Conservation (phyloP, 2,329 filamentous ascomycete species). For the Hirsutella thompsonii region DNA sequence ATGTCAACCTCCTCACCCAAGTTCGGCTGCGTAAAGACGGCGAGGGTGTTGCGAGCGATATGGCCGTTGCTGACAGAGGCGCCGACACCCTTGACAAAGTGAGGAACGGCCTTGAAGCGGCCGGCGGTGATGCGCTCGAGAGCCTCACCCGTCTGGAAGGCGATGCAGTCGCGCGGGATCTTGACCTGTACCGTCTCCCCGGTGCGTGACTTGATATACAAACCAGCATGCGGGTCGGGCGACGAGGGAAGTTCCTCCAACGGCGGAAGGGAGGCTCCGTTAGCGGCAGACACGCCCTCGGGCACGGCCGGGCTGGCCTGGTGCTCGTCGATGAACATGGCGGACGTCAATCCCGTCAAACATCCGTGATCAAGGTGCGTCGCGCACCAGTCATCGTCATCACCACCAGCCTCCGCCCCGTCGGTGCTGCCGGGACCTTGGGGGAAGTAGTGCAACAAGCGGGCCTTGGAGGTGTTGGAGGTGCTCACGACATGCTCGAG, state of each 20-base stretch:
- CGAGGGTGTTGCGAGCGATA: slow-evolving; percentile 75
- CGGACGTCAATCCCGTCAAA: slow-evolving; percentile 82
- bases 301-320: slow-evolving; percentile 22
- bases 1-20: slow-evolving; percentile 66
- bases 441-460: slow-evolving; percentile 88
- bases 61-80: slow-evolving; percentile 35
- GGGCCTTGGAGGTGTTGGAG: slow-evolving; percentile 80
- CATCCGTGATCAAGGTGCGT: slow-evolving; percentile 87
- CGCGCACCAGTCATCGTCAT: slow-evolving; percentile 87
- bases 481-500: slow-evolving; percentile 77
- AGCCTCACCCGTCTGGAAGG: slow-evolving; percentile 91
- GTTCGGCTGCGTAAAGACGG: slow-evolving; percentile 96
- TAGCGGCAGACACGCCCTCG: slow-evolving; percentile 7
- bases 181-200: slow-evolving; percentile 79
- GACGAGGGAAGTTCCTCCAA: slow-evolving; percentile 61
- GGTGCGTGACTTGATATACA: slow-evolving; percentile 86
- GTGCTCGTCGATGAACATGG: slow-evolving; percentile 87
- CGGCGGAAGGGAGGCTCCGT: slow-evolving; percentile 24
- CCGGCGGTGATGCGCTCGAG: slow-evolving; percentile 85
- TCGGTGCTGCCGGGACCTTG: slow-evolving; percentile 23
- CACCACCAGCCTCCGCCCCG: slow-evolving; percentile 14
- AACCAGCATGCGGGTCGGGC: slow-evolving; percentile 71
- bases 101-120: slow-evolving; percentile 84
- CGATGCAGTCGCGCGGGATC: slow-evolving; percentile 83
- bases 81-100: slow-evolving; percentile 76